A percentile compares a stretch with the other conserved stretches of the same genome.
phyloP scores from a whole-genome alignment of 306 rosid species.

The Citrullus mucosospermus region DNA sequence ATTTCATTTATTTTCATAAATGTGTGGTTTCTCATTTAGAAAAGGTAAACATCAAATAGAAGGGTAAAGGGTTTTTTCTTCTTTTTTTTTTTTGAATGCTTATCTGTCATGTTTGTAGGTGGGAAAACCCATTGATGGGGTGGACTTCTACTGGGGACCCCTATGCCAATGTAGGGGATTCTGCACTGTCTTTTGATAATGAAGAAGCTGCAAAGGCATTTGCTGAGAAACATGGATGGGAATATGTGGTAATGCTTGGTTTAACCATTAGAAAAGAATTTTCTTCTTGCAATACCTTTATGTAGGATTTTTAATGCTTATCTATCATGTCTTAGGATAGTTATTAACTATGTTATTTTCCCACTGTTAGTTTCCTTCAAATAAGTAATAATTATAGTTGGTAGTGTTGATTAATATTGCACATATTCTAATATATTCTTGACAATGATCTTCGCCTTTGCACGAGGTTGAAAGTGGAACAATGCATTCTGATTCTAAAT shows the following conservation, averaged over 20 bases:
- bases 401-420: not conserved
- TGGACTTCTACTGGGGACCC: constrained; percentile 99
- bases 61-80: not conserved
- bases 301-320: not conserved
- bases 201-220: constrained; percentile 78
- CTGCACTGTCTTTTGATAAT: constrained; percentile 71
- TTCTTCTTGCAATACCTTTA: not conserved
- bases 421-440: not conserved
- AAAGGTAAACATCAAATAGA: not conserved
- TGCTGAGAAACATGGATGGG: constrained; percentile 96
- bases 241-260: constrained; percentile 54
- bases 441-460: not conserved
- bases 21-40: not conserved
- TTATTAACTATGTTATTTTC: not conserved
- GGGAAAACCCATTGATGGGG: constrained; percentile 99
- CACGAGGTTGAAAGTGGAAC: not conserved
- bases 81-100: not conserved
- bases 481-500: not conserved
- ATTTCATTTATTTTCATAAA: not conserved
- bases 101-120: constrained; percentile 30
- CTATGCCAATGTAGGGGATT: constrained; percentile 80
- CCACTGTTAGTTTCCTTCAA: not conserved
- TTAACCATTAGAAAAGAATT: not conserved
- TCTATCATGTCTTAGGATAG: not conserved
- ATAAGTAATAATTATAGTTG: not conserved